Evolutionary conservation across 129 eudicot genomes (phyloP).

Genomic region (Saussurea involucrata): DNA sequence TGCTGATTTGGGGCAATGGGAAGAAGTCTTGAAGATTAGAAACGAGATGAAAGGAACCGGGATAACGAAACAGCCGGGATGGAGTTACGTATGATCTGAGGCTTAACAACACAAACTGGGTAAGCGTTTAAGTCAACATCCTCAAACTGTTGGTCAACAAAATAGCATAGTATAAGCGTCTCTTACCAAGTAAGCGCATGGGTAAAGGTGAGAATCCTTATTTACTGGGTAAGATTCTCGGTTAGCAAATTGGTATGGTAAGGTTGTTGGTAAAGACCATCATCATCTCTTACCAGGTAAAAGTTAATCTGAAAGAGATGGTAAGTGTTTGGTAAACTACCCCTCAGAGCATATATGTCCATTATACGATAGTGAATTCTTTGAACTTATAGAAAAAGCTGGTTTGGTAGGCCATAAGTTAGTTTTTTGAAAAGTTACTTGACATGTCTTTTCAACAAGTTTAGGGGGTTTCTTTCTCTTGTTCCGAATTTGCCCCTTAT

Average conservation of each 20-base stretch:
- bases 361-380: background rate
- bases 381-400: background rate
- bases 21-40: constrained; percentile 59
- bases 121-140: no score
- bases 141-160: background rate
- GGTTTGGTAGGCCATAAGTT: background rate
- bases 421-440: background rate
- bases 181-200: no score
- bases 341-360: background rate
- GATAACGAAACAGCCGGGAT: constrained; percentile 66
- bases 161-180: background rate
- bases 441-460: background rate
- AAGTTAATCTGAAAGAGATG: background rate
- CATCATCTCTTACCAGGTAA: background rate
- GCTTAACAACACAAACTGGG: background rate
- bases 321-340: background rate
- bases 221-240: background rate
- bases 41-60: constrained; percentile 56
- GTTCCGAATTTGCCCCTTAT: background rate
- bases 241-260: background rate
- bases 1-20: constrained; percentile 82
- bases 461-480: background rate
- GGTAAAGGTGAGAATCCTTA: background rate
- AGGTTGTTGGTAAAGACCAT: background rate
- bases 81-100: constrained; percentile 49